phyloP scores from a whole-genome alignment of 148 eudicot genomes.

The Fagopyrum esculentum region DNA sequence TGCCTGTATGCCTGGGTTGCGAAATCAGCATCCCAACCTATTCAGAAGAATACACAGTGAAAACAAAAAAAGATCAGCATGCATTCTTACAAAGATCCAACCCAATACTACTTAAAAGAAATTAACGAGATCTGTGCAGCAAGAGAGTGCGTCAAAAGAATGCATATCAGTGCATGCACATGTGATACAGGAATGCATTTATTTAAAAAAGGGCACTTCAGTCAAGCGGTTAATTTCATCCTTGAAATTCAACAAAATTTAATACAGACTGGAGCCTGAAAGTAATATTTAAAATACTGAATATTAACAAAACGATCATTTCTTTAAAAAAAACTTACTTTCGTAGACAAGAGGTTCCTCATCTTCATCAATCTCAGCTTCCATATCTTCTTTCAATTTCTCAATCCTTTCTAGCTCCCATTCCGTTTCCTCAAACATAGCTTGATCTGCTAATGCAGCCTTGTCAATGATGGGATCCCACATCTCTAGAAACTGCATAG shows the following conservation, averaged over 20 bases:
- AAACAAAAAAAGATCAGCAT: not conserved
- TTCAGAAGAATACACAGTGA: constrained; percentile 11
- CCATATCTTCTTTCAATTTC: constrained; percentile 97
- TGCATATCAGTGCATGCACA: not conserved
- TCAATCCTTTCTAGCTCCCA: constrained; percentile 98
- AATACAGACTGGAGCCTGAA: not conserved
- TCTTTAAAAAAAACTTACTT: constrained; percentile 43
- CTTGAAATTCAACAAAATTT: not conserved
- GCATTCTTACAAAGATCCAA: not conserved
- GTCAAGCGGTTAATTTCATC: not conserved
- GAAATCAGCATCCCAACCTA: constrained; percentile 96
- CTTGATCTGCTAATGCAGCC: constrained; percentile 47
- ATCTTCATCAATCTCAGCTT: constrained; percentile 95
- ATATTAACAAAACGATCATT: not conserved
- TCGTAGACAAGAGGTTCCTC: constrained; percentile 99
- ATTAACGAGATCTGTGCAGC: not conserved
- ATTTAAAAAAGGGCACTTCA: not conserved
- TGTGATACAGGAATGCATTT: not conserved
- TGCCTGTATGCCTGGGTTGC: constrained; percentile 93
- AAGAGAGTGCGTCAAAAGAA: not conserved
- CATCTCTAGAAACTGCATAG: constrained; percentile 78
- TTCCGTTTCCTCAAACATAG: constrained; percentile 67
- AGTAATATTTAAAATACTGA: not conserved
- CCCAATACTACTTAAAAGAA: not conserved
- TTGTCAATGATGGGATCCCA: constrained; percentile 94